Percentiles rank a stretch among this genome's conserved stretches.
These are phyloP conservation scores for Solanum chaucha DNA, from an alignment of 257 asterid species.

Conservation along the genomic window DNA sequence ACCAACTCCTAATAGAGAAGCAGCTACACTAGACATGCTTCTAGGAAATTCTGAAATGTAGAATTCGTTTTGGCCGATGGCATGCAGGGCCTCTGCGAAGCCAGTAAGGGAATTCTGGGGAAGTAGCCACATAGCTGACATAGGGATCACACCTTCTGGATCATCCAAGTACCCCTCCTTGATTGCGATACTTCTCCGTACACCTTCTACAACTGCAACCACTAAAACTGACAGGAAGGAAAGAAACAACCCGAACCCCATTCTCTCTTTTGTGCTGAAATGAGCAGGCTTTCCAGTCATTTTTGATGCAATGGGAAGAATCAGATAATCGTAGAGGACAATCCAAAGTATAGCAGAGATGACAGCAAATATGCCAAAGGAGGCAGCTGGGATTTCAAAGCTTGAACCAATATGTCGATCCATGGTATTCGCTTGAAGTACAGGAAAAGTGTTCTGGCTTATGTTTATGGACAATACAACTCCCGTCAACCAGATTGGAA, in stretches of 20 bases:
- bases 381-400: slow-evolving; percentile 65
- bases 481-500: slow-evolving; percentile 71
- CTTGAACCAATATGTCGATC: slow-evolving; percentile 34
- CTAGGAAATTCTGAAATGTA: slow-evolving; percentile 51
- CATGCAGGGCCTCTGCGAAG: slow-evolving; percentile 46
- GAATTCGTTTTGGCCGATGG: slow-evolving; percentile 53
- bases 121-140: slow-evolving; percentile 68
- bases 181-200: slow-evolving; percentile 22
- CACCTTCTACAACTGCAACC: slow-evolving; percentile 38
- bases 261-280: slow-evolving; percentile 34
- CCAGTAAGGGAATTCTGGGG: slow-evolving; percentile 54
- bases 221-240: slow-evolving; percentile 40
- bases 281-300: slow-evolving; percentile 25
- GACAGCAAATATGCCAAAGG: slow-evolving; percentile 30
- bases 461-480: slow-evolving; percentile 35
- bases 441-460: slow-evolving; percentile 39
- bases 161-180: slow-evolving; percentile 8
- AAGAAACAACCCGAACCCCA: slow-evolving; percentile 58
- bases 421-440: slow-evolving; percentile 61
- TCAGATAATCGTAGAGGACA: slow-evolving; percentile 33
- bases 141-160: background rate
- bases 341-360: slow-evolving; percentile 46
- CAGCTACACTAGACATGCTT: slow-evolving; percentile 67
- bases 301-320: slow-evolving; percentile 51
- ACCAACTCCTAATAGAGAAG: slow-evolving; percentile 31